Percentiles rank a stretch among this genome's conserved stretches.
Evolutionary conservation across 495 filamentous ascomycete genomes (phyloP).

Genomic region (Penicillium paradoxum): DNA sequence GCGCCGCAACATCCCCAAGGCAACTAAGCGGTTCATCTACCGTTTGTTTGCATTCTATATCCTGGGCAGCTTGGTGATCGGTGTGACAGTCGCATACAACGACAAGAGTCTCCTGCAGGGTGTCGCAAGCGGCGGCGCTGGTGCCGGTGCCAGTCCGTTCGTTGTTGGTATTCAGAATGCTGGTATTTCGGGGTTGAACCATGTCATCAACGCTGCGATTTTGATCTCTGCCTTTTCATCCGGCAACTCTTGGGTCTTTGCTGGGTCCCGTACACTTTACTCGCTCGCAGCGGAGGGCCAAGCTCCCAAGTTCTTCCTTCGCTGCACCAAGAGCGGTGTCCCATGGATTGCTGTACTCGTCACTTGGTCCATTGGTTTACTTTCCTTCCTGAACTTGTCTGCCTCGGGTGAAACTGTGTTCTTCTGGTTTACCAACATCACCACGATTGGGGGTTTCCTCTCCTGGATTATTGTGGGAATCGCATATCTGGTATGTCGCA

Average conservation of each 20-base stretch:
- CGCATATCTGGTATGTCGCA: conserved; percentile 24
- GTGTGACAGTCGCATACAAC: conserved; percentile 47
- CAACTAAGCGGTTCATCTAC: conserved; percentile 76
- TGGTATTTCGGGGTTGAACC: conserved; percentile 57
- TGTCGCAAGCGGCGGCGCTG: conserved; percentile 38
- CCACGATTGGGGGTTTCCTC: conserved; percentile 56
- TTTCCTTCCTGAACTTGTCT: conserved; percentile 47
- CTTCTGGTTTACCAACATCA: conserved; percentile 54
- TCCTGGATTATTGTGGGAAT: conserved; percentile 46
- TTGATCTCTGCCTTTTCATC: conserved; percentile 63
- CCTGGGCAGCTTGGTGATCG: conserved; percentile 50
- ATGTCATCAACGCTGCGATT: conserved; percentile 72
- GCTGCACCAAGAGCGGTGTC: conserved; percentile 41
- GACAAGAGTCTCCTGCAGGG: conserved; percentile 50
- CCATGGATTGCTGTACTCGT: conserved; percentile 45
- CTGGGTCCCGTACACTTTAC: conserved; percentile 67
- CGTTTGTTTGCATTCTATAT: conserved; percentile 78
- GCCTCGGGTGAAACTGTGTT: conserved; percentile 47
- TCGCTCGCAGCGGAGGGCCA: conserved; percentile 65
- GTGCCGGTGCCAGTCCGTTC: conserved; percentile 49
- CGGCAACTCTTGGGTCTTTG: conserved; percentile 74
- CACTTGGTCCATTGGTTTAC: conserved; percentile 42
- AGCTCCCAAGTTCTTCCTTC: conserved; percentile 52
- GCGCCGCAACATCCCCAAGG: conserved; percentile 68
- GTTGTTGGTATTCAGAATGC: conserved; percentile 56